phyloP scores from a whole-genome alignment of 2,329 filamentous ascomycete genomes.

The Pseudopithomyces chartarum region DNA sequence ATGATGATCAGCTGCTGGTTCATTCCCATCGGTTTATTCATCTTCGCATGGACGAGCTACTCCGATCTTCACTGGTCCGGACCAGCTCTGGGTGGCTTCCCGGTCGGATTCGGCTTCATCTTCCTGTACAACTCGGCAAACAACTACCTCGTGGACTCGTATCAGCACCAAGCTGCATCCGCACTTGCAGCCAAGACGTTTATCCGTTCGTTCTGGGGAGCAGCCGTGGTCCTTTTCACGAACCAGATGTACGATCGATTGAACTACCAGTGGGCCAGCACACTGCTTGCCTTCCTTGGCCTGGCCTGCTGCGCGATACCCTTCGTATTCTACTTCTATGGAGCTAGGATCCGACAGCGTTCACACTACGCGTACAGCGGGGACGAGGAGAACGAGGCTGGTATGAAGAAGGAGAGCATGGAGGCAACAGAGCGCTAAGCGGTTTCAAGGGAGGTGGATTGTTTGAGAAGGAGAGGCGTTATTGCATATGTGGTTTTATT shows the following conservation, averaged over 20 bases:
- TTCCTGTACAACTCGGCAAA: conserved; percentile 75
- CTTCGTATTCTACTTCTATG: conserved; percentile 80
- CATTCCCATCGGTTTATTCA: conserved; percentile 69
- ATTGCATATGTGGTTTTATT: neutral
- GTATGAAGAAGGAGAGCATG: conserved; percentile 23
- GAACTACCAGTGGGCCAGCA: conserved; percentile 76
- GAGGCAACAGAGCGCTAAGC: neutral
- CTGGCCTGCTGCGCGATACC: conserved; percentile 82
- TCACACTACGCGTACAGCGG: conserved; percentile 74
- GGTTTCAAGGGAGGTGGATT: neutral
- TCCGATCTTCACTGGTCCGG: conserved; percentile 69
- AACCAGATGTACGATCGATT: conserved; percentile 72
- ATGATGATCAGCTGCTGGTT: conserved; percentile 65
- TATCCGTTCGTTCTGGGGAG: conserved; percentile 80
- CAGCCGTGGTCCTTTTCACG: conserved; percentile 77
- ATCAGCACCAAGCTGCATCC: conserved; percentile 77
- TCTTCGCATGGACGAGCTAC: conserved; percentile 74
- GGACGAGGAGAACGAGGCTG: conserved; percentile 53
- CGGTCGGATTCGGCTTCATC: conserved; percentile 79
- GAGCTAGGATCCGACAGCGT: conserved; percentile 69
- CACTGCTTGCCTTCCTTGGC: conserved; percentile 73
- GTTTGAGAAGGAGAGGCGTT: neutral
- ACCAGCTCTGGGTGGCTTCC: conserved; percentile 68
- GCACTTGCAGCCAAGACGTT: conserved; percentile 83
- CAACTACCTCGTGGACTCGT: conserved; percentile 64